Conservation (phyloP, 306 rosid species). For the Prunus campanulata region DNA sequence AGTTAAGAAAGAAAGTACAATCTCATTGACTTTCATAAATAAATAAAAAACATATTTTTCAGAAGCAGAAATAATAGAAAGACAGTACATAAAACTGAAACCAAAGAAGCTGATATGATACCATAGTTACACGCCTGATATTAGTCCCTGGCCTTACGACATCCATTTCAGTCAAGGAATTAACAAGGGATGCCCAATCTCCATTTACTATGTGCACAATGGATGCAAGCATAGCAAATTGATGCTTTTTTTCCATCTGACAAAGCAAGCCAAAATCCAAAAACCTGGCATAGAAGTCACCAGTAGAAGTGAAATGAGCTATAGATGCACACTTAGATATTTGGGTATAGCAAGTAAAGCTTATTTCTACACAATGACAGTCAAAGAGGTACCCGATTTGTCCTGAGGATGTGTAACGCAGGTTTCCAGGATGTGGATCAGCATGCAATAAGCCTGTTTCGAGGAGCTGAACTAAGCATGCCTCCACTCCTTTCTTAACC, state of each 20-base stretch:
- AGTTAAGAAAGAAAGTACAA: not conserved
- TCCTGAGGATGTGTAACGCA: conserved; percentile 85
- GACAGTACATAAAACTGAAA: not conserved
- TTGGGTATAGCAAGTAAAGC: not conserved
- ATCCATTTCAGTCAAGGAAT: conserved; percentile 78
- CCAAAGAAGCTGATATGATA: conserved; percentile 34
- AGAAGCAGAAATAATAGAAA: not conserved
- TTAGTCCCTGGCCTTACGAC: conserved; percentile 84
- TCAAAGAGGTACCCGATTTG: conserved; percentile 63
- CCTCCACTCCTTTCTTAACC: conserved; percentile 94
- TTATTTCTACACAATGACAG: not conserved
- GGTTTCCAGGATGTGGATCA: conserved; percentile 98
- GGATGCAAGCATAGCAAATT: conserved; percentile 92
- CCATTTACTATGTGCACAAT: conserved; percentile 95
- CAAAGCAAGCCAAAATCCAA: conserved; percentile 97
- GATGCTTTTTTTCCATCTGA: conserved; percentile 94
- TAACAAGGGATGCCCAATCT: conserved; percentile 90
- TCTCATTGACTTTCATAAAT: not conserved
- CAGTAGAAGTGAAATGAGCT: conserved; percentile 8
- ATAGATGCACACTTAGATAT: not conserved
- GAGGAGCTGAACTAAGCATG: conserved; percentile 85
- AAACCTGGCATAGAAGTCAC: conserved; percentile 52
- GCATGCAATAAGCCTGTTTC: conserved; percentile 97
- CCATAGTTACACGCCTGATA: conserved; percentile 70
- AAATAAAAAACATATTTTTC: not conserved